Conservation (phyloP, 768 basidiomycete species). For the Macrolepiota albuminosa region DNA sequence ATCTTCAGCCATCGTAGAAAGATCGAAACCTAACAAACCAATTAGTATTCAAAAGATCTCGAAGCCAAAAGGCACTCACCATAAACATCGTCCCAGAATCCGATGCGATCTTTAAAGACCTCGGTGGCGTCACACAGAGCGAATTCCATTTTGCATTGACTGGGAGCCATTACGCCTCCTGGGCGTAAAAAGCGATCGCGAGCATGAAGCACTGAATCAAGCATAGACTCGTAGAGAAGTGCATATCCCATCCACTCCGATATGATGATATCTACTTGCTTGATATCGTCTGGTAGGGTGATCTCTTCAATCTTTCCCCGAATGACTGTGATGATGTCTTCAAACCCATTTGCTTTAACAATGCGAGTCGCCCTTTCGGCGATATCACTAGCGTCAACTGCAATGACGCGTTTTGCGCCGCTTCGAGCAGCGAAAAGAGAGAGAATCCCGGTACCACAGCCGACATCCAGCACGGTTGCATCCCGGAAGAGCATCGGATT, state of each 20-base stretch:
- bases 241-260: slow-evolving; percentile 99
- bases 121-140: slow-evolving; percentile 74
- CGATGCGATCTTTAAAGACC: slow-evolving; percentile 74
- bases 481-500: slow-evolving; percentile 79
- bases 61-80: slow-evolving; percentile 40
- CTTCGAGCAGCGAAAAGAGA: slow-evolving; percentile 87
- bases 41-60: not conserved
- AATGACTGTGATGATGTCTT: slow-evolving; percentile 78
- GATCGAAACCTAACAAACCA: slow-evolving; percentile 67
- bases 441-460: slow-evolving; percentile 92
- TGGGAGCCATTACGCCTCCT: slow-evolving; percentile 84
- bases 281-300: slow-evolving; percentile 60
- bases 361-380: slow-evolving; percentile 74
- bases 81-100: slow-evolving; percentile 90
- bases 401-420: slow-evolving; percentile 87
- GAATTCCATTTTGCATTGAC: slow-evolving; percentile 84
- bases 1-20: slow-evolving; percentile 74
- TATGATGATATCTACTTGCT: slow-evolving; percentile 88
- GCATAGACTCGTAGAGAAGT: slow-evolving; percentile 93
- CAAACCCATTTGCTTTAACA: slow-evolving; percentile 69
- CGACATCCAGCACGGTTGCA: slow-evolving; percentile 89
- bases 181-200: slow-evolving; percentile 81
- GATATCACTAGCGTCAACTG: slow-evolving; percentile 87
- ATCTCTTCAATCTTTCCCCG: slow-evolving; percentile 91
- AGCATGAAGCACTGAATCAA: slow-evolving; percentile 89